A percentile compares a stretch with the other conserved stretches of the same genome.
phyloP scores from a whole-genome alignment of 257 asterid species.

The Solanum pennellii region DNA sequence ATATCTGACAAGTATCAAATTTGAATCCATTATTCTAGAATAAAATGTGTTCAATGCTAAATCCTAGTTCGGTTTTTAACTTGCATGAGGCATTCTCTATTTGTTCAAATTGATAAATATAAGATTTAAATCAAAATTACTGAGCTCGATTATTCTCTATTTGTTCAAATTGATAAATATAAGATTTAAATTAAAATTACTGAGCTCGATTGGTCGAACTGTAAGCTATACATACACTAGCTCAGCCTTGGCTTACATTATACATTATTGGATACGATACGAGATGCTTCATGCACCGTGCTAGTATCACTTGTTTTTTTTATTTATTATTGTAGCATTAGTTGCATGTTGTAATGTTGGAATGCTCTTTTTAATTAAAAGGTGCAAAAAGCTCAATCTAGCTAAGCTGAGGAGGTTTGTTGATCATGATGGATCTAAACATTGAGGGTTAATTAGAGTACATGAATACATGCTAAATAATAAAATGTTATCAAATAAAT shows the following conservation, averaged over 20 bases:
- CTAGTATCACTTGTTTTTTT: background rate
- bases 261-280: background rate
- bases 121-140: background rate
- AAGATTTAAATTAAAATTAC: background rate
- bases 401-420: background rate
- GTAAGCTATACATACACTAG: background rate
- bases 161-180: background rate
- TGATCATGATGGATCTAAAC: background rate
- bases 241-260: background rate
- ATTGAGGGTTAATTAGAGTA: background rate
- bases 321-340: background rate
- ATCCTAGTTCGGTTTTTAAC: background rate
- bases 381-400: background rate
- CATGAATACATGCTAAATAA: background rate
- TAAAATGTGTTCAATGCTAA: background rate
- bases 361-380: background rate
- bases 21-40: background rate
- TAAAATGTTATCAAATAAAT: background rate
- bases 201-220: background rate
- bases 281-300: background rate
- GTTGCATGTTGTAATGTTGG: background rate
- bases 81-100: background rate
- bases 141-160: background rate
- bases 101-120: background rate
- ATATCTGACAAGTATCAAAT: background rate